These are phyloP conservation scores for Solanum lycopersicoides DNA, from an alignment of 257 asterid genomes.

Conservation along the genomic window DNA sequence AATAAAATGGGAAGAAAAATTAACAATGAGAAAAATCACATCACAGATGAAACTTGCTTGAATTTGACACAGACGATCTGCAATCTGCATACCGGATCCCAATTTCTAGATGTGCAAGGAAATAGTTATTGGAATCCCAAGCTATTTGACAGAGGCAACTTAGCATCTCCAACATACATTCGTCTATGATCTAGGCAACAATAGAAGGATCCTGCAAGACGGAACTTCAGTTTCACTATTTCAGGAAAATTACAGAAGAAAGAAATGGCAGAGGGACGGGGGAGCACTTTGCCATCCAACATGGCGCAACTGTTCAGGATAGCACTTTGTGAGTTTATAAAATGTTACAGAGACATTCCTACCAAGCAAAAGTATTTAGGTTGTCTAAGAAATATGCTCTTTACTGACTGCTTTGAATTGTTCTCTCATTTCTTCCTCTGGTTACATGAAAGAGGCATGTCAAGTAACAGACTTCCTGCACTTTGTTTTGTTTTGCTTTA, in stretches of 20 bases:
- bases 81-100: not conserved
- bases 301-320: not conserved
- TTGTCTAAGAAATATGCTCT: not conserved
- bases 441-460: not conserved
- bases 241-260: not conserved
- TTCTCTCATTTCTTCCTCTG: not conserved
- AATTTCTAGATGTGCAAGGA: not conserved
- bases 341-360: not conserved
- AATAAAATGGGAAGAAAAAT: not conserved
- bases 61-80: not conserved
- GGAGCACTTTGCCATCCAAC: not conserved
- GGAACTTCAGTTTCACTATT: not conserved
- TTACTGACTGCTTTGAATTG: not conserved
- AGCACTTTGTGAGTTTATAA: not conserved
- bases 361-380: not conserved
- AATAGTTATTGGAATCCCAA: not conserved
- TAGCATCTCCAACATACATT: not conserved
- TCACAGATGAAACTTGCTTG: not conserved
- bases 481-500: not conserved
- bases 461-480: not conserved
- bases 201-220: constrained; percentile 24
- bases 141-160: not conserved
- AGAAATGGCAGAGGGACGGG: not conserved
- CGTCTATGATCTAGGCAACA: constrained; percentile 4
- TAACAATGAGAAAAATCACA: not conserved